Base-by-base conservation (phyloP, 2,329 filamentous ascomycete genomes). In the Emmonsia crescens region DNA sequence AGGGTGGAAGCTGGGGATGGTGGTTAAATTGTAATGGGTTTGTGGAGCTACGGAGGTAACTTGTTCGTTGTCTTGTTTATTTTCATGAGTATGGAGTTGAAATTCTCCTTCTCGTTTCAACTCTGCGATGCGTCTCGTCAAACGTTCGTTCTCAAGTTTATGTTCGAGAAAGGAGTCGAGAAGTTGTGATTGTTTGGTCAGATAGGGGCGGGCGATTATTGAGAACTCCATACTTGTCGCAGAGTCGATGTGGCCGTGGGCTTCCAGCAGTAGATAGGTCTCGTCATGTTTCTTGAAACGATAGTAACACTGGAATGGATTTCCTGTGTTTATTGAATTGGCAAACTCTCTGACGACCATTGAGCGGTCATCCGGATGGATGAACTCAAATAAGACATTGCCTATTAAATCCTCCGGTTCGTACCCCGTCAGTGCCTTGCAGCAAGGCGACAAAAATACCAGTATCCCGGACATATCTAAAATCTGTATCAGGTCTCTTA, bases 151-250 rank as follows among this genome's bases (percentile, higher is more conserved):
- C 74, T 96, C 93, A 60, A 96, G 93, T 75, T 96, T 96, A 77
- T 96, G 92, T 73, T 97, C 93, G 33, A 97, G 80, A 69, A 96
- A 96, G 0, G 91, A 95, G 75, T 97, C 92, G 24, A 96, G 80
- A 12, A 96, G 80, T 3, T 84, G 84, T 0, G 91, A 87, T 71
- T 93, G 96, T 76, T 89, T 92, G 36, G 89, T 95, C 5, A 91
- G 91, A 73, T 96, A 96, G 1, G 89, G 89, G 24, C 92, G 84
- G 9, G 90, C 86, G 86, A 96, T 93, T 80, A 97, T 89, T 73
- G 96, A 96, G 68, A 96, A 90, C 64, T 83, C 84, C 63, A 82
- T 82, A 65, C 89, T 85, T 24, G 82, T 84, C 42, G 88, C 88
- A 64, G 96, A 86, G 76, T 97, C 93, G 14, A 91, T 89, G 72